Evolutionary conservation across 345 rosid species (phyloP).

Genomic region (Lagerstroemia speciosa): DNA sequence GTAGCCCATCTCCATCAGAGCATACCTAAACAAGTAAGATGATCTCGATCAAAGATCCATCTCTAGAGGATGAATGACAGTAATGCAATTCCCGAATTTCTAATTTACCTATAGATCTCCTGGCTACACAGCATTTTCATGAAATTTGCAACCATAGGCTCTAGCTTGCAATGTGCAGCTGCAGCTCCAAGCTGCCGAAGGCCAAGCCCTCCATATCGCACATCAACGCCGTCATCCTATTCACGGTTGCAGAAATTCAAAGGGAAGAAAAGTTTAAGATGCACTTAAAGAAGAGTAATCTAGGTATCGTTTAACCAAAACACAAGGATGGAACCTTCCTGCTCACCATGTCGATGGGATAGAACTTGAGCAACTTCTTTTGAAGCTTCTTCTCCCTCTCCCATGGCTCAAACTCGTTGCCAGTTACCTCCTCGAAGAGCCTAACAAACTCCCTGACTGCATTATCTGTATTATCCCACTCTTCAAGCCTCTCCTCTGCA

Average conservation of each 20-base stretch:
- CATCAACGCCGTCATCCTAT: constrained; percentile 69
- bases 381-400: constrained; percentile 69
- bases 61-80: background rate
- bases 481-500: constrained; percentile 63
- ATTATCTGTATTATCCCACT: constrained; percentile 43
- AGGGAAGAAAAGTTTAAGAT: background rate
- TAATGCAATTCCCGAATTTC: background rate
- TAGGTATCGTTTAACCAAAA: background rate
- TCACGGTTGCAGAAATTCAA: background rate
- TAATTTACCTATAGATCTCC: constrained; percentile 54
- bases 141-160: constrained; percentile 53
- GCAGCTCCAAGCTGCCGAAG: constrained; percentile 62
- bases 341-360: constrained; percentile 70
- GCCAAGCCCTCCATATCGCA: constrained; percentile 65
- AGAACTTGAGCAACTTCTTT: constrained; percentile 51
- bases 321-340: too few species aligned
- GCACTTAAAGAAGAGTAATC: background rate
- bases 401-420: constrained; percentile 78
- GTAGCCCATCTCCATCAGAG: constrained; percentile 63
- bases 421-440: constrained; percentile 63
- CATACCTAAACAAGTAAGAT: constrained; percentile 30
- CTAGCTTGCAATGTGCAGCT: constrained; percentile 54
- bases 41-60: background rate
- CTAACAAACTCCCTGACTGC: constrained; percentile 57
- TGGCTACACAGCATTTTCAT: constrained; percentile 60